Conservation (phyloP, 2,329 filamentous ascomycete genomes). For the Stachybotrys echinatus region DNA sequence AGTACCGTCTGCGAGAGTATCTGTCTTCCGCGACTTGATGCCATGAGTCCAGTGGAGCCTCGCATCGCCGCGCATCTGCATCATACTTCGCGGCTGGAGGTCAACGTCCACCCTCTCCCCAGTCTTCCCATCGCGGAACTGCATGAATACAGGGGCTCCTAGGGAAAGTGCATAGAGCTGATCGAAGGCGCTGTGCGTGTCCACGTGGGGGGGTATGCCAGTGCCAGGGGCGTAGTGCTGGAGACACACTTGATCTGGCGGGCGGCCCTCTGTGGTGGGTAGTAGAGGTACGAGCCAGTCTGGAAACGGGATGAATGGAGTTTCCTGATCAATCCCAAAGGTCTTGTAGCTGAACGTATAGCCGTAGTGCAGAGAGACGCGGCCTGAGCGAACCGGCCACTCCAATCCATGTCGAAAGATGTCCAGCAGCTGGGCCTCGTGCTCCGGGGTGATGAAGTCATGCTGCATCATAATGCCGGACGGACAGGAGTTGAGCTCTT, state of each 20-base stretch:
- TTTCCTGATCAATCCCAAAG: slow-evolving; percentile 45
- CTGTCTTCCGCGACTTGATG: slow-evolving; percentile 48
- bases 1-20: slow-evolving; percentile 38
- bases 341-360: slow-evolving; percentile 56
- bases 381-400: slow-evolving; percentile 39
- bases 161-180: slow-evolving; percentile 40
- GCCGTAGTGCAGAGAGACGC: slow-evolving; percentile 48
- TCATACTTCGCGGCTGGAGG: slow-evolving; percentile 41
- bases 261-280: slow-evolving; percentile 33
- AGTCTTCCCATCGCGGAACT: slow-evolving; percentile 27
- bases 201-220: slow-evolving; percentile 57
- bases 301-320: slow-evolving; percentile 45
- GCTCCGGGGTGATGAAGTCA: slow-evolving; percentile 39
- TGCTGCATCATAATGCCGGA: slow-evolving; percentile 36
- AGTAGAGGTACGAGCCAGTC: slow-evolving; percentile 45
- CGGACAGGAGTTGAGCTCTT: slow-evolving; percentile 18
- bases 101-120: slow-evolving; percentile 36
- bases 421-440: slow-evolving; percentile 37
- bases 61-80: slow-evolving; percentile 44
- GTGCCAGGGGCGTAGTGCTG: slow-evolving; percentile 56
- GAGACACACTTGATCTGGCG: slow-evolving; percentile 53
- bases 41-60: slow-evolving; percentile 51
- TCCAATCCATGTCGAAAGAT: slow-evolving; percentile 36
- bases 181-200: slow-evolving; percentile 45
- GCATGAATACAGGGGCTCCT: slow-evolving; percentile 37